Conservation (phyloP, 352 stramenopile genomes). For the Phytophthora fragariaefolia region DNA sequence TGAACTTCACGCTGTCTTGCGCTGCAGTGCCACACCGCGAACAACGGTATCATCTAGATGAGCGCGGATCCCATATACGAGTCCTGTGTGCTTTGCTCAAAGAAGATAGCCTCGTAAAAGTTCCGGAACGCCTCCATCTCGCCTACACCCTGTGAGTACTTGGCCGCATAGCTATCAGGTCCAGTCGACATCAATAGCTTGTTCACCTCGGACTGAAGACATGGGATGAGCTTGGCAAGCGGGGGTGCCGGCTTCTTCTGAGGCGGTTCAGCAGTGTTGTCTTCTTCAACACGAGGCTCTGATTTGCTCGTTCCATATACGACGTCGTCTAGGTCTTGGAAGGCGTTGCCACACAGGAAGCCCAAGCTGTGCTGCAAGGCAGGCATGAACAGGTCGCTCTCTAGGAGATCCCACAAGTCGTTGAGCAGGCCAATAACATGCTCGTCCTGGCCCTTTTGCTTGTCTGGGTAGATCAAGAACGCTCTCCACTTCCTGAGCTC, state of each 20-base stretch:
- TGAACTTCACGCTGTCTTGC: no score
- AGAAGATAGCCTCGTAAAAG: conserved; percentile 88
- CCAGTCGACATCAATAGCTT: conserved; percentile 67
- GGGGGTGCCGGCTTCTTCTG: conserved; percentile 59
- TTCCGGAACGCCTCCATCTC: conserved; percentile 85
- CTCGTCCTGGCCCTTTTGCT: conserved; percentile 69
- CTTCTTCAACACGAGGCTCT: conserved; percentile 34
- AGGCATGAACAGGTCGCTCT: conserved; percentile 79
- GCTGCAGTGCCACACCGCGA: neutral
- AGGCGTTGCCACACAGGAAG: conserved; percentile 80
- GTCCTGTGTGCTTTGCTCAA: conserved; percentile 58
- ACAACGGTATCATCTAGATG: conserved; percentile 31
- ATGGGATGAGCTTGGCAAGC: conserved; percentile 83
- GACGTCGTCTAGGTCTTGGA: conserved; percentile 81
- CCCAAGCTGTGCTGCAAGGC: conserved; percentile 75
- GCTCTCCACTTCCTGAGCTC: conserved; percentile 60
- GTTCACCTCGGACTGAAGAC: conserved; percentile 72
- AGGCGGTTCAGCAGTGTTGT: conserved; percentile 13
- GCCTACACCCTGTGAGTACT: conserved; percentile 80
- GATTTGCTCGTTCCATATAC: conserved; percentile 56
- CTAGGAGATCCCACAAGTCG: conserved; percentile 82
- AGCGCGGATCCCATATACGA: conserved; percentile 43
- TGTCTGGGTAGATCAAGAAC: conserved; percentile 84
- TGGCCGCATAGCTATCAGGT: conserved; percentile 63
- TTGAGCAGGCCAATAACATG: conserved; percentile 83